Conservation (phyloP, 1,139 yeast genomes). For the Kurtzmaniella natalensis region DNA sequence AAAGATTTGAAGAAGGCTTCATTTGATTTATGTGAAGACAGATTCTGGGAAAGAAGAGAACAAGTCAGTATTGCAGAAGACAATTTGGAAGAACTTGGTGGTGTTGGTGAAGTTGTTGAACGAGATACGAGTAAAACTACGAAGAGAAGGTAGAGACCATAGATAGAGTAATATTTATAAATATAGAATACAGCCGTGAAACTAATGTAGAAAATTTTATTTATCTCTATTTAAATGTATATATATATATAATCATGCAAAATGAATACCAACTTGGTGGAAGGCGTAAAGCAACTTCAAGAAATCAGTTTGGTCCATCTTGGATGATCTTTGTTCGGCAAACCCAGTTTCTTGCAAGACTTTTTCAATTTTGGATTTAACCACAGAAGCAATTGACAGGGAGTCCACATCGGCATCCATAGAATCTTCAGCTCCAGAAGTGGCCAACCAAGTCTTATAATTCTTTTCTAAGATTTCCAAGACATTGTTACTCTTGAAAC, state of each 20-base stretch:
- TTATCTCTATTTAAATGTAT: too few species aligned
- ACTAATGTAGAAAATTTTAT: conserved; percentile 8
- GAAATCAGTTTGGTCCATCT: conserved; percentile 93
- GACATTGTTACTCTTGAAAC: conserved; percentile 83
- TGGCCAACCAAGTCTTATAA: conserved; percentile 75
- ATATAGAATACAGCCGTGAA: conserved; percentile 1
- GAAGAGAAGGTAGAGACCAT: conserved; percentile 35
- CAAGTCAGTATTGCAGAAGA: conserved; percentile 87
- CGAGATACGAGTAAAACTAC: conserved; percentile 51
- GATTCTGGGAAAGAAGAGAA: conserved; percentile 99
- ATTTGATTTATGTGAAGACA: conserved; percentile 84
- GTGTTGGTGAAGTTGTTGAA: conserved; percentile 87
- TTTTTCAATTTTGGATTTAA: conserved; percentile 54
- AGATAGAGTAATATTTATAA: conserved; percentile 1
- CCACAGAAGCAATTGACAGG: conserved; percentile 45
- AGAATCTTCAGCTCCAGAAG: conserved; percentile 28
- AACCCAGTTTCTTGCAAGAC: conserved; percentile 78
- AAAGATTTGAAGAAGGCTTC: conserved; percentile 86
- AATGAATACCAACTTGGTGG: conserved; percentile 96
- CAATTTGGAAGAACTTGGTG: conserved; percentile 82
- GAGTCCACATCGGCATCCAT: conserved; percentile 48
- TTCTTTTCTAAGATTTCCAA: conserved; percentile 81
- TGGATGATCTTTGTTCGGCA: conserved; percentile 85
- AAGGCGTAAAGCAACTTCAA: conserved; percentile 83
- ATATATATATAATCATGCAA: conserved; percentile 53